phyloP scores from a whole-genome alignment of 2,329 filamentous ascomycete species.

The Verticillium longisporum region DNA sequence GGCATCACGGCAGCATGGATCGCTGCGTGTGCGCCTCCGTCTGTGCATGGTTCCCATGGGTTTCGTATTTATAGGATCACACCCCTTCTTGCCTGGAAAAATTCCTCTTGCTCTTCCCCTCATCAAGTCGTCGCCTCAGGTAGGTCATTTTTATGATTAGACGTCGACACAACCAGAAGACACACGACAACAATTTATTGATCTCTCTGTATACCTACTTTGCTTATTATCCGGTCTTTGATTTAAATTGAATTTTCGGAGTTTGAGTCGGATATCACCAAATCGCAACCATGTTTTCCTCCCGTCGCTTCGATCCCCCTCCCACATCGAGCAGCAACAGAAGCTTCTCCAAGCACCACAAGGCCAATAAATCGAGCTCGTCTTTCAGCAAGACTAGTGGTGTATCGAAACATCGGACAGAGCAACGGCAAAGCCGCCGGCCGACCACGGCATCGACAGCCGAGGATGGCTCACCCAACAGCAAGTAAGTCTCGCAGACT shows the following conservation, averaged over 20 bases:
- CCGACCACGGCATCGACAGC: slow-evolving; percentile 39
- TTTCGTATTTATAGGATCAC: slow-evolving; percentile 8
- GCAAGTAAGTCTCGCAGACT: slow-evolving; percentile 31
- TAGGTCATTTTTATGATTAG: slow-evolving; percentile 17
- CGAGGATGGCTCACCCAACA: slow-evolving; percentile 31
- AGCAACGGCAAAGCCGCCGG: slow-evolving; percentile 38
- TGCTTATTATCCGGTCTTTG: slow-evolving; percentile 10
- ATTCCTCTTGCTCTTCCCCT: slow-evolving; percentile 1
- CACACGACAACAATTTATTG: background rate
- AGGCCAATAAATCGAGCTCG: slow-evolving; percentile 40
- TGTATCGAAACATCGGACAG: slow-evolving; percentile 47
- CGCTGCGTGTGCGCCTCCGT: background rate
- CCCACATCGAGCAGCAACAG: slow-evolving; percentile 24
- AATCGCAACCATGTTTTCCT: background rate
- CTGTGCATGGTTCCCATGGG: slow-evolving; percentile 7
- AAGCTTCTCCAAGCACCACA: slow-evolving; percentile 48
- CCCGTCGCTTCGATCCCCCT: slow-evolving; percentile 33
- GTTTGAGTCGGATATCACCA: background rate
- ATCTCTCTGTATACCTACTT: slow-evolving; percentile 2
- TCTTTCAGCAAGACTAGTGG: slow-evolving; percentile 50
- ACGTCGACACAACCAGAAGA: background rate
- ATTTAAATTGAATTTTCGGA: background rate
- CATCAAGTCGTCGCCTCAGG: slow-evolving; percentile 20
- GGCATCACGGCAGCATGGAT: slow-evolving; percentile 6
- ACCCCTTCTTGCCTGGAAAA: slow-evolving; percentile 10